Base-by-base conservation (phyloP, 768 basidiomycete genomes). In the Floccularia luteovirens region DNA sequence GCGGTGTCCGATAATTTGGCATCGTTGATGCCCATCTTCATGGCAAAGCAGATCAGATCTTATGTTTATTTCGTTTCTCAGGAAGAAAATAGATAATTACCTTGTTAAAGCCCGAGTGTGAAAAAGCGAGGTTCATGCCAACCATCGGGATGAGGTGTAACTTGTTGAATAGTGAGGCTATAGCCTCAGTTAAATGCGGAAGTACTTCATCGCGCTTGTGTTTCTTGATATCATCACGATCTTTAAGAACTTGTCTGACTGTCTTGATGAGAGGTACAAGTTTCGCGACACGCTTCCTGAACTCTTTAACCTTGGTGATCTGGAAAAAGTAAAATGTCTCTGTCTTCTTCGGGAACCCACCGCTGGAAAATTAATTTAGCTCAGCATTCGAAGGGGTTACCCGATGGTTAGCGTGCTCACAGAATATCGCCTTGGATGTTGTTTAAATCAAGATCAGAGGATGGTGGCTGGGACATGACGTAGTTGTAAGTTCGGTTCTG, bases 61-160 rank as follows among this genome's bases (percentile, higher is more conserved):
- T 10, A 20, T 17, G 20, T 8, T 8, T 10, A 34, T 7, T 8
- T n/a, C 33, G 33, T 8, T 17, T 12, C 10, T 34, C 17, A 11
- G 8, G 24, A n/a, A 2, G 24, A 13, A 22, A 4, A 5, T 20
- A 16, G 22, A 2, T 17, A 4, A 36, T 47, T 24, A 71, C 69
- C 54, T 60, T 58, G 2, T 28, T 48, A 28, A 77, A 63, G 11
- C 74, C 76, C n/a, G 53, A 50, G 20, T 71, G 68, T 8, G 75
- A 73, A 54, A 79, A 74, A 8, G 74, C 61, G 31, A 77, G 63
- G 57, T 77, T 79, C 27, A 75, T 61, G 8, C 69, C 70, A 11
- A 55, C 56, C 38, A 72, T 49, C 16, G 59, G 62, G 41, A 72
- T 49, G 19, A 67, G 52, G 10, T 17, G 36, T n/a, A 24, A 24